Percentiles rank a stretch among this genome's conserved stretches.
phyloP scores from a whole-genome alignment of 495 filamentous ascomycete species.

The Neurospora intermedia region DNA sequence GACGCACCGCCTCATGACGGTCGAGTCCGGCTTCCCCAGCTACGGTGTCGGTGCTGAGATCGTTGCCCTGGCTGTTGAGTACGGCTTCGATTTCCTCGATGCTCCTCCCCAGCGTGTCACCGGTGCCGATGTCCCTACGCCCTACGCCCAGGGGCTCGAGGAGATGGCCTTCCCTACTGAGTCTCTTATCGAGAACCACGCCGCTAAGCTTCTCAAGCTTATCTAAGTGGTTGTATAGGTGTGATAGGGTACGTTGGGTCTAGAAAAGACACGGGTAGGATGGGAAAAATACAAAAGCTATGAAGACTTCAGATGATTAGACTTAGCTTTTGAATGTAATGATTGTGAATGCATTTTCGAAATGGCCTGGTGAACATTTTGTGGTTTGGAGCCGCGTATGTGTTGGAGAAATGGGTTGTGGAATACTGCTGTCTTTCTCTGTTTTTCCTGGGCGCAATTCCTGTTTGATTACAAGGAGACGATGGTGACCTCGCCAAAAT shows the following conservation, averaged over 20 bases:
- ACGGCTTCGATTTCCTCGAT: conserved; percentile 94
- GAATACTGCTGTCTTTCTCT: neutral
- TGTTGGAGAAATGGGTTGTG: neutral
- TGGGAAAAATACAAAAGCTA: neutral
- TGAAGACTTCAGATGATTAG: neutral
- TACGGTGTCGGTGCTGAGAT: conserved; percentile 90
- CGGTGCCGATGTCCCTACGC: conserved; percentile 92
- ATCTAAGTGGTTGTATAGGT: conserved; percentile 18
- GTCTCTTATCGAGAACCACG: conserved; percentile 67
- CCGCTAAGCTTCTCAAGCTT: conserved; percentile 76
- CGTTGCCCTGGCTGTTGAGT: conserved; percentile 89
- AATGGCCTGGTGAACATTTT: neutral
- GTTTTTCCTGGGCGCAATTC: no score
- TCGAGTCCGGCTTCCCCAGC: conserved; percentile 92
- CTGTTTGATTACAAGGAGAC: no score
- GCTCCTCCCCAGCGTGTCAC: conserved; percentile 87
- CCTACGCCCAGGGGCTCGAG: conserved; percentile 82
- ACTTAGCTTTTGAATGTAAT: neutral
- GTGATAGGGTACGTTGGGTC: neutral
- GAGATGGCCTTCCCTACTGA: conserved; percentile 87
- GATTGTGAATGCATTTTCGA: neutral
- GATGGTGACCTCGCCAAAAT: no score
- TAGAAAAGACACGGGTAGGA: neutral
- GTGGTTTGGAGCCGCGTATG: neutral
- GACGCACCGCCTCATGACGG: conserved; percentile 80